These are phyloP conservation scores for Boeremia lycopersici DNA, from an alignment of 2,329 filamentous ascomycete species.

Conservation along the genomic window DNA sequence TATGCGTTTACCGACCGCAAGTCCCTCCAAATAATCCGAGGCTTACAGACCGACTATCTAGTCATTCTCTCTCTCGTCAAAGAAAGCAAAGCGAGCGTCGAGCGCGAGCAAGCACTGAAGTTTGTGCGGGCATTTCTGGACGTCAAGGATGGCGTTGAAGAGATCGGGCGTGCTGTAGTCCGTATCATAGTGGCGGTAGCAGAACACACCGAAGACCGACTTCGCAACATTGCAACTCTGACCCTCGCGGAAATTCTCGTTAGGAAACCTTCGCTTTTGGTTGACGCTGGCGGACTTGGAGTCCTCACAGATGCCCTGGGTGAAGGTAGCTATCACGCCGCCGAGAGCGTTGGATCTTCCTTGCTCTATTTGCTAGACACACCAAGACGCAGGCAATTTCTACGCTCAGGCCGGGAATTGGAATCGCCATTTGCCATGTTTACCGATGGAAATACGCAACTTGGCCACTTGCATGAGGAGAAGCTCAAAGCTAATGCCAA, in stretches of 20 bases:
- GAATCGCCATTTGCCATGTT: constrained; percentile 88
- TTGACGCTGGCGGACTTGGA: constrained; percentile 82
- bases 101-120: constrained; percentile 95
- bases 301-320: constrained; percentile 90
- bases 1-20: constrained; percentile 92
- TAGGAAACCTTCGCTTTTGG: constrained; percentile 79
- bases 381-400: constrained; percentile 77
- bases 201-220: constrained; percentile 81
- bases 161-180: constrained; percentile 85
- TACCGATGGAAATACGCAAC: constrained; percentile 73
- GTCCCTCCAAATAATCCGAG: constrained; percentile 86
- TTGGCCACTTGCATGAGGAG: constrained; percentile 60
- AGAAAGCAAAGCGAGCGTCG: constrained; percentile 94
- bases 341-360: constrained; percentile 85
- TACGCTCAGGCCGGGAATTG: constrained; percentile 88
- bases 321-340: constrained; percentile 89
- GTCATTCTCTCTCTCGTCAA: constrained; percentile 93
- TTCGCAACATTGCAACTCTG: constrained; percentile 89
- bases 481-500: constrained; percentile 84
- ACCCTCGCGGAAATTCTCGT: constrained; percentile 92
- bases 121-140: constrained; percentile 95
- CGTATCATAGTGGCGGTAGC: constrained; percentile 90
- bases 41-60: constrained; percentile 87
- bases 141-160: constrained; percentile 87
- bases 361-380: constrained; percentile 89